Evolutionary conservation across 108 stramenopile genomes (phyloP).

Genomic region (Poteriospumella lacustris): DNA sequence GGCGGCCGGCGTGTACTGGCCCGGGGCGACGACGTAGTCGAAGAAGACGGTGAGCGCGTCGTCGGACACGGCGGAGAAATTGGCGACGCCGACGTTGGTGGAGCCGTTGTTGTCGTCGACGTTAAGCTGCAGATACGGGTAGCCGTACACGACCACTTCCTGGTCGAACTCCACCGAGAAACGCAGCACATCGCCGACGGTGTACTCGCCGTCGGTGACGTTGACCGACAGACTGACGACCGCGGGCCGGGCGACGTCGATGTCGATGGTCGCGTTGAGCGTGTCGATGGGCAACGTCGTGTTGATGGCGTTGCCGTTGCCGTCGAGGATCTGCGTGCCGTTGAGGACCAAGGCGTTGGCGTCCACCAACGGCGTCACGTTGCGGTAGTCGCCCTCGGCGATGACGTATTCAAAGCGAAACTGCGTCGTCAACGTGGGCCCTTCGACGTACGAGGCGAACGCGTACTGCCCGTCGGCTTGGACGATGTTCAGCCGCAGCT

Average conservation of each 20-base stretch:
- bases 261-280: background rate
- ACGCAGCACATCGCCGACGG: background rate
- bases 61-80: background rate
- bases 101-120: background rate
- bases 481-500: too few relatives aligned
- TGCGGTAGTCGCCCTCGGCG: background rate
- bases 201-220: constrained; percentile 2
- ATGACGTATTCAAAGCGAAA: background rate
- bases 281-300: background rate
- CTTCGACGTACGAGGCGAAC: background rate
- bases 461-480: background rate
- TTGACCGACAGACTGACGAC: background rate
- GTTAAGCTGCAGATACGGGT: constrained; percentile 11
- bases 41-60: background rate
- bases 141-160: background rate
- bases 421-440: background rate
- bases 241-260: background rate
- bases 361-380: background rate
- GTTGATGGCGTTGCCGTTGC: constrained; percentile 20
- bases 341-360: background rate
- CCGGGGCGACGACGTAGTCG: background rate
- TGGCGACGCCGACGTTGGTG: background rate
- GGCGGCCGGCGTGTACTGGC: background rate
- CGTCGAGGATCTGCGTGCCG: background rate
- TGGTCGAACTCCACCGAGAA: constrained; percentile 3